phyloP scores from a whole-genome alignment of 2,329 filamentous ascomycete species.

The Aureobasidium namibiae region DNA sequence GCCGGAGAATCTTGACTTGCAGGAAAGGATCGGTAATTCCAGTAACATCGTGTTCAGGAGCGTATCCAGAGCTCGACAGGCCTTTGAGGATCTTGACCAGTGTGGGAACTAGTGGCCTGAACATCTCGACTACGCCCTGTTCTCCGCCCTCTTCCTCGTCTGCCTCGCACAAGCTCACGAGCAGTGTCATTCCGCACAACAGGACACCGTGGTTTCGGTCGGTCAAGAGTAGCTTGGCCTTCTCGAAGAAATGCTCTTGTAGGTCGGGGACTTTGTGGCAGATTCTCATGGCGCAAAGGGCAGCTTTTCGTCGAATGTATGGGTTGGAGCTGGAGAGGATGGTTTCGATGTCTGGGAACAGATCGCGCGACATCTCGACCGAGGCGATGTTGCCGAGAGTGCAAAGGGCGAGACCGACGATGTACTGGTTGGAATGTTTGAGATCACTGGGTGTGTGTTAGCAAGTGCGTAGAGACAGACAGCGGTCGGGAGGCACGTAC shows the following conservation, averaged over 20 bases:
- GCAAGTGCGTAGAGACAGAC: neutral
- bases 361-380: constrained; percentile 93
- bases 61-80: constrained; percentile 89
- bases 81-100: constrained; percentile 88
- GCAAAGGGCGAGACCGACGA: constrained; percentile 91
- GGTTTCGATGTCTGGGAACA: constrained; percentile 92
- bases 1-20: constrained; percentile 87
- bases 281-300: constrained; percentile 98
- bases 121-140: constrained; percentile 81
- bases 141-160: constrained; percentile 90
- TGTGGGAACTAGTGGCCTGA: constrained; percentile 74
- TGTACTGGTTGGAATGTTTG: constrained; percentile 95
- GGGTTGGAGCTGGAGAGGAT: constrained; percentile 89
- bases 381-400: constrained; percentile 97
- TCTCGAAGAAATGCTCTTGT: constrained; percentile 94
- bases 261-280: constrained; percentile 96
- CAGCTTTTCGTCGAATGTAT: constrained; percentile 96
- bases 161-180: constrained; percentile 86
- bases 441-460: constrained; percentile 59
- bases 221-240: constrained; percentile 76
- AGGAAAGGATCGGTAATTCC: constrained; percentile 97
- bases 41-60: constrained; percentile 95
- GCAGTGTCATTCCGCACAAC: constrained; percentile 82
- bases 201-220: constrained; percentile 95
- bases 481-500: constrained; percentile 42